A percentile compares a stretch with the other conserved stretches of the same genome.
phyloP scores from a whole-genome alignment of 495 filamentous ascomycete genomes.

The Aspergillus biplanus region DNA sequence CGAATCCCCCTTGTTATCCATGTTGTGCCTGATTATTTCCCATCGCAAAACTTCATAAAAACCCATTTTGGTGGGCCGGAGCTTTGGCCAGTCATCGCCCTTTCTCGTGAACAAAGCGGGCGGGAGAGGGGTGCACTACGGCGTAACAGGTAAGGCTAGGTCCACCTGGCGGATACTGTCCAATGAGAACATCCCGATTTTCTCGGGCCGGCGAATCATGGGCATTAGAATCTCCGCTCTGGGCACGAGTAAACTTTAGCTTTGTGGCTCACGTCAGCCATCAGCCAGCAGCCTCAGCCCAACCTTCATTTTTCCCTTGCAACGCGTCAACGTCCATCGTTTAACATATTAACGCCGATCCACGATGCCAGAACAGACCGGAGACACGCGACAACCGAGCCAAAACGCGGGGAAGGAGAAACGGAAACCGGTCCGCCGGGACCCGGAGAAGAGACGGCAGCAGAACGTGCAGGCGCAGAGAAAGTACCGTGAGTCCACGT shows the following conservation, averaged over 20 bases:
- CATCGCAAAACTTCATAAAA: no score
- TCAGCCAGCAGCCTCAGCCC: background rate
- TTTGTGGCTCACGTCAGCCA: no score
- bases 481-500: constrained; percentile 31
- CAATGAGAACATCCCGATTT: no score
- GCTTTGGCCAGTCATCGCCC: no score
- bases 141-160: no score
- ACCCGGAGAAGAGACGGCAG: constrained; percentile 34
- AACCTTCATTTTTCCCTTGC: background rate
- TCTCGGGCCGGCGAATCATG: no score
- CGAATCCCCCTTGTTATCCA: background rate
- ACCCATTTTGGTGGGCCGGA: no score
- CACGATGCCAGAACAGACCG: constrained; percentile 14
- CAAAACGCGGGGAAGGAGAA: constrained; percentile 25
- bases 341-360: background rate
- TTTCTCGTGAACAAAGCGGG: no score
- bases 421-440: constrained; percentile 34
- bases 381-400: background rate
- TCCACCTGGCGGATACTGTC: no score
- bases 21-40: background rate
- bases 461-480: constrained; percentile 36
- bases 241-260: no score
- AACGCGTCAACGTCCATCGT: background rate
- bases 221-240: no score
- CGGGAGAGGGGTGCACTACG: no score